These are phyloP conservation scores for Phyllosticta capitalensis DNA, from an alignment of 2,329 filamentous ascomycete species.

Conservation along the genomic window DNA sequence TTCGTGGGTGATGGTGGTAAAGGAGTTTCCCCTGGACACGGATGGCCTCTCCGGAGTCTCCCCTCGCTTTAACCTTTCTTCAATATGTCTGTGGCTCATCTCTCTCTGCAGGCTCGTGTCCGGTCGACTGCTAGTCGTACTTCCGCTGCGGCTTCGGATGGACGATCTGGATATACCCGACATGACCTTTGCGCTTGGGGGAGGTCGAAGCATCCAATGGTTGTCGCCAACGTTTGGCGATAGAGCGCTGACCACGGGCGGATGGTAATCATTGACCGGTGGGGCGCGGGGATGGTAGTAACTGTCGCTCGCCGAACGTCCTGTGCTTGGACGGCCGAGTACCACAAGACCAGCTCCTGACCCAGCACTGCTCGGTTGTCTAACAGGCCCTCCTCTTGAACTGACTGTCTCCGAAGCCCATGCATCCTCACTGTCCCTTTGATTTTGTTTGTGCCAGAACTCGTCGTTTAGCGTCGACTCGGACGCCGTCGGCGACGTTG, in stretches of 20 bases:
- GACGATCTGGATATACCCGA: conserved; percentile 60
- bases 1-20: conserved; percentile 17
- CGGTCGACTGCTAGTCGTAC: conserved; percentile 31
- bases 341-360: conserved; percentile 24
- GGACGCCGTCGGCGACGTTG: conserved; percentile 14
- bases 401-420: conserved; percentile 52
- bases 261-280: conserved; percentile 77
- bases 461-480: conserved; percentile 29
- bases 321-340: conserved; percentile 21
- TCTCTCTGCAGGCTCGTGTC: conserved; percentile 29
- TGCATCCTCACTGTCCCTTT: conserved; percentile 78
- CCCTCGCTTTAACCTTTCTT: conserved; percentile 26
- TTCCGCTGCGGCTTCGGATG: conserved; percentile 50
- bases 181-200: conserved; percentile 85
- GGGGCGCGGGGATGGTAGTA: conserved; percentile 43
- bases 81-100: conserved; percentile 29
- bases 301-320: conserved; percentile 20
- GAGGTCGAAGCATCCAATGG: conserved; percentile 87
- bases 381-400: conserved; percentile 43
- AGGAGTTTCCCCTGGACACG: conserved; percentile 28
- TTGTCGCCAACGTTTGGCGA: conserved; percentile 61
- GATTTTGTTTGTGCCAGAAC: conserved; percentile 72
- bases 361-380: conserved; percentile 19
- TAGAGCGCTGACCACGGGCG: conserved; percentile 70
- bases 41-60: conserved; percentile 26